These are phyloP conservation scores for Pyrenula aspistea DNA, from an alignment of 495 filamentous ascomycete species.

Conservation along the genomic window DNA sequence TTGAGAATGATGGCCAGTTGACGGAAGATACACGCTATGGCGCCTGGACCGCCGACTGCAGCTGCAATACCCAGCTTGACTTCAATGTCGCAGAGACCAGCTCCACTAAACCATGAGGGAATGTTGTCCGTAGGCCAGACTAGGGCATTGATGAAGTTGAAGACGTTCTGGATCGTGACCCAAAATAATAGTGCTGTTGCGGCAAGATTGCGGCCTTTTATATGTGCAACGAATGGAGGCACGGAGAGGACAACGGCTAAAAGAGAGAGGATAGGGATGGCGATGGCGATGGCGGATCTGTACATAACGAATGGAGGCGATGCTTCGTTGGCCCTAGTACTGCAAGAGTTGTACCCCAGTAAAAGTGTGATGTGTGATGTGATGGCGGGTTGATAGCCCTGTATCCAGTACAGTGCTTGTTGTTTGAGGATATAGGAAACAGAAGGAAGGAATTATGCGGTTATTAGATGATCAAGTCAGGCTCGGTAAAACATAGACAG, in stretches of 20 bases:
- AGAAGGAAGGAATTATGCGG: no score
- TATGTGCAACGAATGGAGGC: constrained; percentile 43
- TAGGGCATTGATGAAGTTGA: constrained; percentile 63
- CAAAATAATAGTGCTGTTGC: constrained; percentile 52
- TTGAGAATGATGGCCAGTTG: constrained; percentile 58
- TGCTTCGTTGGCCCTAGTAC: no score
- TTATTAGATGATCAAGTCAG: no score
- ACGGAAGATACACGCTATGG: constrained; percentile 58
- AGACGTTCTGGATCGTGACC: constrained; percentile 50
- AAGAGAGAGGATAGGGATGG: constrained; percentile 38
- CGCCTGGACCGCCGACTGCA: constrained; percentile 51
- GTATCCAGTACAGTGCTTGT: no score
- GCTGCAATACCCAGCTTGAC: constrained; percentile 53
- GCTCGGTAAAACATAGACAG: no score
- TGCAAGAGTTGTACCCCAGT: no score
- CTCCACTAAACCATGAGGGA: constrained; percentile 56
- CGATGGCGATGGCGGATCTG: not conserved
- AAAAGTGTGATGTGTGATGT: no score
- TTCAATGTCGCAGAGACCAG: constrained; percentile 73
- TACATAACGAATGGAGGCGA: no score
- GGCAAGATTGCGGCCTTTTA: constrained; percentile 47
- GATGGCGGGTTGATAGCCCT: no score
- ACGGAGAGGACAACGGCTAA: constrained; percentile 43
- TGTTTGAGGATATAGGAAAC: no score
- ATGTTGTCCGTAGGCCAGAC: constrained; percentile 71